phyloP scores from a whole-genome alignment of 2,329 filamentous ascomycete species.

The Aspergillus ochraceoroseus region DNA sequence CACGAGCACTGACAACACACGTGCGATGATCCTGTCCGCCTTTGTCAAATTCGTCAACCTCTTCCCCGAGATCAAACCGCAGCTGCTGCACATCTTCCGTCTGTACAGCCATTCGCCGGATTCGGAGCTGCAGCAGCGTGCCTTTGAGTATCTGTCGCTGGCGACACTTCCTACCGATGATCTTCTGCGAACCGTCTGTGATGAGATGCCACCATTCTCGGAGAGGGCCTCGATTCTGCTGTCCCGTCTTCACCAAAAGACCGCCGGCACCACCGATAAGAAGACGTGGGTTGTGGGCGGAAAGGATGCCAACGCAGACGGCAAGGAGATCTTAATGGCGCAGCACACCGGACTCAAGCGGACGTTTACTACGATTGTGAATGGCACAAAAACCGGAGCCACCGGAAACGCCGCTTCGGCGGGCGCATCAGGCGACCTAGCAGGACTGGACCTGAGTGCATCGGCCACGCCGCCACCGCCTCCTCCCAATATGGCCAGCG shows the following conservation, averaged over 20 bases:
- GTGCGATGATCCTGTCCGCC: conserved; percentile 88
- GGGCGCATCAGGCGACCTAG: conserved; percentile 62
- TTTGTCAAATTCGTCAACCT: conserved; percentile 98
- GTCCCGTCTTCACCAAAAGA: conserved; percentile 89
- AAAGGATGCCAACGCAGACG: conserved; percentile 84
- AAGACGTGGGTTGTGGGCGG: conserved; percentile 97
- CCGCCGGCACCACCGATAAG: conserved; percentile 86
- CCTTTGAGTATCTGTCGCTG: conserved; percentile 87
- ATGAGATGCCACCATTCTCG: conserved; percentile 98
- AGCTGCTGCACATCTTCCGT: conserved; percentile 83
- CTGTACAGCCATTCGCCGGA: conserved; percentile 92
- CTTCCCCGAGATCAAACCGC: conserved; percentile 96
- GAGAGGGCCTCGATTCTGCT: conserved; percentile 88
- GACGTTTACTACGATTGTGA: conserved; percentile 63
- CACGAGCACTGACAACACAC: conserved; percentile 79
- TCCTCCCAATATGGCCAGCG: conserved; percentile 80
- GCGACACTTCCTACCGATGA: conserved; percentile 85
- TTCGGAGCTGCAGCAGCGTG: conserved; percentile 90
- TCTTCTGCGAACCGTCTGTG: conserved; percentile 84
- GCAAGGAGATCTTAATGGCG: conserved; percentile 71
- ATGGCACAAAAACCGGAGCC: conserved; percentile 36
- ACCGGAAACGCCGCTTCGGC: conserved; percentile 35
- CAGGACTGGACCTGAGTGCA: conserved; percentile 72
- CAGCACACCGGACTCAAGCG: conserved; percentile 80
- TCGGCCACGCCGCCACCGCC: conserved; percentile 55